These are phyloP conservation scores for Trichophyton equinum DNA, from an alignment of 2,329 filamentous ascomycete genomes.

Conservation along the genomic window DNA sequence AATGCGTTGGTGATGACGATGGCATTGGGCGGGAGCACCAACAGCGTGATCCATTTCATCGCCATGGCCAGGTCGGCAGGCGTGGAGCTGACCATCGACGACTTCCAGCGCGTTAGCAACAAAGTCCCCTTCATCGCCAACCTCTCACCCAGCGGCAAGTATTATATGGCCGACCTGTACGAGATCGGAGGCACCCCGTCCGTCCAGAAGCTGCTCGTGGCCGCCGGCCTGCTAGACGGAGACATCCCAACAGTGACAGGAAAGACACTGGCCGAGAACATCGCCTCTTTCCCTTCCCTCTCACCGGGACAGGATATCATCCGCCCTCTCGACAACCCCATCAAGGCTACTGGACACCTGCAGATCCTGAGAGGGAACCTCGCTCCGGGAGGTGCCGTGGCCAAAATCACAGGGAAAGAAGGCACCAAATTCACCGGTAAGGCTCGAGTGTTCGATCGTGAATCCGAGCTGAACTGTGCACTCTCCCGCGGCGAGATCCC, in stretches of 20 bases:
- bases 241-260: slow-evolving; percentile 71
- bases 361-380: slow-evolving; percentile 81
- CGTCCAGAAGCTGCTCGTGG: slow-evolving; percentile 74
- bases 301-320: slow-evolving; percentile 74
- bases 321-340: slow-evolving; percentile 64
- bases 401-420: slow-evolving; percentile 95
- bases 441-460: slow-evolving; percentile 77
- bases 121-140: slow-evolving; percentile 79
- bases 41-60: slow-evolving; percentile 76
- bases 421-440: slow-evolving; percentile 68
- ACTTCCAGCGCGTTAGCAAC: slow-evolving; percentile 68
- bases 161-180: slow-evolving; percentile 81
- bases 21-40: slow-evolving; percentile 81
- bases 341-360: slow-evolving; percentile 76
- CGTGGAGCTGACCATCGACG: slow-evolving; percentile 64
- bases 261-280: slow-evolving; percentile 70
- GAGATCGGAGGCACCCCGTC: slow-evolving; percentile 73
- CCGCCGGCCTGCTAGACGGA: slow-evolving; percentile 62
- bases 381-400: slow-evolving; percentile 77
- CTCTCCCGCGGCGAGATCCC: slow-evolving; percentile 59
- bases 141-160: slow-evolving; percentile 69
- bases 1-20: slow-evolving; percentile 85
- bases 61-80: slow-evolving; percentile 81
- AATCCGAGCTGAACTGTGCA: slow-evolving; percentile 62
- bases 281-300: slow-evolving; percentile 62